A percentile compares a stretch with the other conserved stretches of the same genome.
Evolutionary conservation across 225 moss, liverwort and hornwort species (phyloP).

Genomic region (Pleurozium schreberi): DNA sequence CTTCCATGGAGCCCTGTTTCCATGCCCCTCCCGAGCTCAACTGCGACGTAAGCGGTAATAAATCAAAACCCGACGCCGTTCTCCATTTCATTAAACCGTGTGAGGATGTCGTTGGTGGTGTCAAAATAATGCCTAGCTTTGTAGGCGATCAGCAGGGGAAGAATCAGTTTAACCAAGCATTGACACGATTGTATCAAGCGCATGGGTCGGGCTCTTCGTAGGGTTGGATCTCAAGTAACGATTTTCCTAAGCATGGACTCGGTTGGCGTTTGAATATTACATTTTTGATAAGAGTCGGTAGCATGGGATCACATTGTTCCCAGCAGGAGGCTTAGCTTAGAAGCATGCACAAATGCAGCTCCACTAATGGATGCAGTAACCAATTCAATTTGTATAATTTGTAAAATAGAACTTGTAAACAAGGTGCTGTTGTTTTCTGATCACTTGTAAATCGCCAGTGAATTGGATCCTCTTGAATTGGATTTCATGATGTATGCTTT

Average conservation of each 20-base stretch:
- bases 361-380: not conserved
- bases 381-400: not conserved
- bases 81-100: slow-evolving; percentile 53
- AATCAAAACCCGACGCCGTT: slow-evolving; percentile 3
- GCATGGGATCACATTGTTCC: slow-evolving; percentile 8
- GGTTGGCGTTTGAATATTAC: not conserved
- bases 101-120: slow-evolving; percentile 60
- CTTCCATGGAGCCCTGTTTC: slow-evolving; percentile 69
- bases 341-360: not conserved
- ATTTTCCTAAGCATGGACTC: not conserved
- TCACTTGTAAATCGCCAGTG: not conserved
- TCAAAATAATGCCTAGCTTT: slow-evolving; percentile 32
- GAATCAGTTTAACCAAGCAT: not conserved
- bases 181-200: not conserved
- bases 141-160: not conserved
- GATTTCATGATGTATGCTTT: not conserved
- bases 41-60: slow-evolving; percentile 20
- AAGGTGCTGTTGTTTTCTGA: not conserved
- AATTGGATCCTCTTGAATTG: not conserved
- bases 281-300: not conserved
- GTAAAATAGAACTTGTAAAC: not conserved
- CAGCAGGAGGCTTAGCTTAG: not conserved
- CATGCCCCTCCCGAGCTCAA: slow-evolving; percentile 43
- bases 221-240: not conserved
- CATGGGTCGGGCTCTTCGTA: not conserved